phyloP scores from a whole-genome alignment of 208 protist genomes.

The Acanthamoeba sp. region DNA sequence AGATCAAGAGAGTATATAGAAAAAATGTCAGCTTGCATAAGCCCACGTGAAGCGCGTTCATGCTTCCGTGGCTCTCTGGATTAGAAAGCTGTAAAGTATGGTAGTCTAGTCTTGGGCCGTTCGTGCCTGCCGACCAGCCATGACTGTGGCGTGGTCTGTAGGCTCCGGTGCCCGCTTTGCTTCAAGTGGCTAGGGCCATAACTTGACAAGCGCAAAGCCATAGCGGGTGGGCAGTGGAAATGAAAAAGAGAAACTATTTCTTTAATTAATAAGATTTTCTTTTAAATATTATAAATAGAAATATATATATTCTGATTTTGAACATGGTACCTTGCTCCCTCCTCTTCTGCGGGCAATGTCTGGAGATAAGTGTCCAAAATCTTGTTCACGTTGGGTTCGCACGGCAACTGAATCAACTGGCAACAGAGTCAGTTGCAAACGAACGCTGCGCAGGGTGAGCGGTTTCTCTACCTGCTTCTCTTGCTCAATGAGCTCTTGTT shows the following conservation, averaged over 20 bases:
- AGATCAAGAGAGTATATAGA: not conserved
- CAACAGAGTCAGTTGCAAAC: not conserved
- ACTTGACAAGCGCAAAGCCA: too few relatives aligned
- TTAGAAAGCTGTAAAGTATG: not conserved
- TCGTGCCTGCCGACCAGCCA: constrained; percentile 12
- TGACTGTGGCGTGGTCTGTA: not conserved
- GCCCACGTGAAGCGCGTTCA: constrained; percentile 38
- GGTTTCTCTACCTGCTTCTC: not conserved
- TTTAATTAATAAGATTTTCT: not conserved
- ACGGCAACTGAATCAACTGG: constrained; percentile 1
- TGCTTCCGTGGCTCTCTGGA: constrained; percentile 22
- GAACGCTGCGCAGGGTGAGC: not conserved
- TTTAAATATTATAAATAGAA: not conserved
- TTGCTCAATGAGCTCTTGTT: constrained; percentile 37
- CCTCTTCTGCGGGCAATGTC: not conserved
- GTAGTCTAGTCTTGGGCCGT: not conserved
- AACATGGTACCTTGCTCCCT: not conserved
- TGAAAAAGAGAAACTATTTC: not conserved
- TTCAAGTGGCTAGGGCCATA: too few relatives aligned
- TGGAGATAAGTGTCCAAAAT: constrained; percentile 14
- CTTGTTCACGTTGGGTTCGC: constrained; percentile 46
- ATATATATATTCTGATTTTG: too few relatives aligned
- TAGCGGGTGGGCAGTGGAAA: not conserved
- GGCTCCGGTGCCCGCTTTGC: not conserved
- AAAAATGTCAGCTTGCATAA: not conserved